Percentiles rank a stretch among this genome's conserved stretches.
These are phyloP conservation scores for Calocybe cyanea DNA, from an alignment of 768 basidiomycete genomes.

Conservation along the genomic window DNA sequence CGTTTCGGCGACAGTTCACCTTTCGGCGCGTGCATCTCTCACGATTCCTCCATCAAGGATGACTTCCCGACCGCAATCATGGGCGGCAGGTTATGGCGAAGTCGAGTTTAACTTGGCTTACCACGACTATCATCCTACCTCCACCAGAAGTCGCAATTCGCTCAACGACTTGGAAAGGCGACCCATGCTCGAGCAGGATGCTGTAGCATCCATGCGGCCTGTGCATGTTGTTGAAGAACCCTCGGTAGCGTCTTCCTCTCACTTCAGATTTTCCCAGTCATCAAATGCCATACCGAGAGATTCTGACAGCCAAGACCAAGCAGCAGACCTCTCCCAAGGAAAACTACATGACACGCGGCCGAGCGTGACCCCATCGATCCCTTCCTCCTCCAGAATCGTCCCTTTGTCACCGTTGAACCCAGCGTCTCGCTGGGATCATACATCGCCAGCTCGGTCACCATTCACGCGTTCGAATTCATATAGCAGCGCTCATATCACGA, in stretches of 20 bases:
- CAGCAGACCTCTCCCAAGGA: neutral
- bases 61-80: slow-evolving; percentile 14
- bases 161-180: slow-evolving; percentile 17
- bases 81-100: slow-evolving; percentile 20
- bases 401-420: slow-evolving; percentile 17
- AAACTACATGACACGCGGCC: neutral
- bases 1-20: slow-evolving; percentile 15
- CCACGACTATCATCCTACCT: neutral
- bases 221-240: slow-evolving; percentile 2
- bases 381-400: slow-evolving; percentile 10
- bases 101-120: slow-evolving; percentile 17
- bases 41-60: slow-evolving; percentile 11
- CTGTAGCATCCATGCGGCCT: slow-evolving; percentile 10
- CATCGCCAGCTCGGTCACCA: slow-evolving; percentile 13
- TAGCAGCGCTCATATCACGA: slow-evolving; percentile 11
- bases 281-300: neutral
- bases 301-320: neutral
- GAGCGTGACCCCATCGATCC: slow-evolving; percentile 8
- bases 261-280: neutral
- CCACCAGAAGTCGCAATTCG: slow-evolving; percentile 7
- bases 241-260: slow-evolving; percentile 3
- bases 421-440: slow-evolving; percentile 2
- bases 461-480: slow-evolving; percentile 18
- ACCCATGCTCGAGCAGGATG: slow-evolving; percentile 12
- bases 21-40: slow-evolving; percentile 7